These are phyloP conservation scores for Camellia japonica DNA, from an alignment of 148 eudicot genomes.

Conservation along the genomic window DNA sequence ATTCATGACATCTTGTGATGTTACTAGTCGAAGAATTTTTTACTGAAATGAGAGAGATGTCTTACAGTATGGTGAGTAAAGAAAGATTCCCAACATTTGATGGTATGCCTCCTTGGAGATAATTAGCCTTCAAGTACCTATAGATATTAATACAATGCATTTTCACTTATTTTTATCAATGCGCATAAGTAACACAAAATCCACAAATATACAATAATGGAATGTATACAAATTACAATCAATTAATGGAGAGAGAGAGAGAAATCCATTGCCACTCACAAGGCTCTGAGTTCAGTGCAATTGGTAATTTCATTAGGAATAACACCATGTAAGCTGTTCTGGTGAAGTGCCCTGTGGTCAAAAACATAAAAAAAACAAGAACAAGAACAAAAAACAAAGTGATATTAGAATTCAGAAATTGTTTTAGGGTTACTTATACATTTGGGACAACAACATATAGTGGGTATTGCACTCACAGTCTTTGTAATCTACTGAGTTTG, in stretches of 20 bases:
- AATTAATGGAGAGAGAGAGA: constrained; percentile 6
- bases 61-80: constrained; percentile 74
- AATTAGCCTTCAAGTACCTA: constrained; percentile 88
- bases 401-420: constrained; percentile 7
- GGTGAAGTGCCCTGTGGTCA: constrained; percentile 77
- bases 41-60: not conserved
- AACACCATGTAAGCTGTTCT: constrained; percentile 82
- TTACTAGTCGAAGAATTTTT: not conserved
- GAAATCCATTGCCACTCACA: constrained; percentile 50
- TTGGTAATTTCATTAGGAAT: constrained; percentile 80
- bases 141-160: not conserved
- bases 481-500: constrained; percentile 69
- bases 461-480: constrained; percentile 62
- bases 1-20: not conserved
- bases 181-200: not conserved
- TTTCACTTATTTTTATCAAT: not conserved
- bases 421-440: not conserved
- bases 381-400: not conserved
- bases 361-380: not conserved
- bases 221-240: not conserved
- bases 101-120: constrained; percentile 95
- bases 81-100: constrained; percentile 84
- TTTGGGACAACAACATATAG: not conserved
- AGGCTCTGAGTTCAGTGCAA: constrained; percentile 84
- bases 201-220: not conserved